Conservation (phyloP, 768 basidiomycete species). For the Phanerochaete sordida region DNA sequence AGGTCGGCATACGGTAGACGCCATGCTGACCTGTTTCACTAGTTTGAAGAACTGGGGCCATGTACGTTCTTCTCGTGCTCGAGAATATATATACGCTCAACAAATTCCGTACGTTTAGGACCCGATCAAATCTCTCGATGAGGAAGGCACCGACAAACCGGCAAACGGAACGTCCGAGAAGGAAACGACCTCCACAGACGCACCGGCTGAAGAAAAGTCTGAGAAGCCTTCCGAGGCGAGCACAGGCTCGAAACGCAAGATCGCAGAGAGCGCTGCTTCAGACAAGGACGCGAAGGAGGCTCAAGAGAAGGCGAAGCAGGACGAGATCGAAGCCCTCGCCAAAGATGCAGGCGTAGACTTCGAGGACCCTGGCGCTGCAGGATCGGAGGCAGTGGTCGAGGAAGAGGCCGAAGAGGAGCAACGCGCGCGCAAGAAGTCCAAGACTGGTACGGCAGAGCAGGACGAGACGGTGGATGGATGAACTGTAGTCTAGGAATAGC, state of each 20-base stretch:
- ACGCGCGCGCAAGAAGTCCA: slow-evolving; percentile 20
- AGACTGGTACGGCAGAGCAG: slow-evolving; percentile 6
- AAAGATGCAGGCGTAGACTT: background rate
- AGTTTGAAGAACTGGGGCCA: slow-evolving; percentile 33
- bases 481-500: too few species aligned
- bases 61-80: slow-evolving; percentile 15
- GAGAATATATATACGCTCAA: background rate
- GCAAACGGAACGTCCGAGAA: background rate
- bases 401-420: background rate
- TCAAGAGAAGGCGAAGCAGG: background rate
- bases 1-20: background rate
- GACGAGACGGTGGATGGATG: background rate
- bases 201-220: background rate
- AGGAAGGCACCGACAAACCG: background rate
- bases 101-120: slow-evolving; percentile 15
- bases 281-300: background rate
- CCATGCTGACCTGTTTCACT: background rate
- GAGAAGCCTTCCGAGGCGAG: background rate
- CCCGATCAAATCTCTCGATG: slow-evolving; percentile 25
- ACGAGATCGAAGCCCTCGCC: background rate
- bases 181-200: background rate
- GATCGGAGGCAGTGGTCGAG: slow-evolving; percentile 1
- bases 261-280: background rate
- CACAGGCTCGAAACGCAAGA: background rate
- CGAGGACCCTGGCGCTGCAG: background rate